These are phyloP conservation scores for Diplogelasinospora grovesii DNA, from an alignment of 495 filamentous ascomycete genomes.

Conservation along the genomic window DNA sequence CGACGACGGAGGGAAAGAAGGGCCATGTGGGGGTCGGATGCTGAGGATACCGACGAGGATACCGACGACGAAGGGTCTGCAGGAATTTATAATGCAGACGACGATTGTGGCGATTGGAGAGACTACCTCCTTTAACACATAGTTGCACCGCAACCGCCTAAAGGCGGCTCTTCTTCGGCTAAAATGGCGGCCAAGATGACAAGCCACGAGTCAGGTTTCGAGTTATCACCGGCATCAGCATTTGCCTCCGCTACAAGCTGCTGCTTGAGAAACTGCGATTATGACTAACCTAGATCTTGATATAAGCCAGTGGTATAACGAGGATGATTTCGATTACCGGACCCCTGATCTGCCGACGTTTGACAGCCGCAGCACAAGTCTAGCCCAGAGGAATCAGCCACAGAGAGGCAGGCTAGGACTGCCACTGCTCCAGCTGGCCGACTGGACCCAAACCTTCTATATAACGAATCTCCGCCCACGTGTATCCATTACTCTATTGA, in stretches of 20 bases:
- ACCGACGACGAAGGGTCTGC: no score
- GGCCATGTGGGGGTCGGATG: no score
- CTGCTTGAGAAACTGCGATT: background rate
- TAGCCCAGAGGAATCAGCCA: constrained; percentile 3
- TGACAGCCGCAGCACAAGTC: constrained; percentile 8
- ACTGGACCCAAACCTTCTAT: constrained; percentile 16
- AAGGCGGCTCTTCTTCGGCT: constrained; percentile 7
- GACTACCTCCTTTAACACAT: no score
- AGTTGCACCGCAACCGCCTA: no score
- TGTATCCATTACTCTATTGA: constrained; percentile 28
- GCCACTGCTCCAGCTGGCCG: constrained; percentile 13
- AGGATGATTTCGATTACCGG: constrained; percentile 13
- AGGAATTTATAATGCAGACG: no score
- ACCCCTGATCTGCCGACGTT: constrained; percentile 3
- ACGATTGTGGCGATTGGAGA: no score
- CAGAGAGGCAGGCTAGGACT: constrained; percentile 8
- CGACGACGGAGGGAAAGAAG: no score
- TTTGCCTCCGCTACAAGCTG: background rate
- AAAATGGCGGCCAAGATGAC: constrained; percentile 2
- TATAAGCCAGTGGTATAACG: constrained; percentile 12
- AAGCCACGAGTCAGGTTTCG: background rate
- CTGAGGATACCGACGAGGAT: no score
- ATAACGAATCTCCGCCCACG: constrained; percentile 16
- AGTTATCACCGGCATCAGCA: constrained; percentile 6
- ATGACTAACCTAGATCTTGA: constrained; percentile 2